Conservation (phyloP, 2,329 filamentous ascomycete species). For the Elsinoe arachidis region DNA sequence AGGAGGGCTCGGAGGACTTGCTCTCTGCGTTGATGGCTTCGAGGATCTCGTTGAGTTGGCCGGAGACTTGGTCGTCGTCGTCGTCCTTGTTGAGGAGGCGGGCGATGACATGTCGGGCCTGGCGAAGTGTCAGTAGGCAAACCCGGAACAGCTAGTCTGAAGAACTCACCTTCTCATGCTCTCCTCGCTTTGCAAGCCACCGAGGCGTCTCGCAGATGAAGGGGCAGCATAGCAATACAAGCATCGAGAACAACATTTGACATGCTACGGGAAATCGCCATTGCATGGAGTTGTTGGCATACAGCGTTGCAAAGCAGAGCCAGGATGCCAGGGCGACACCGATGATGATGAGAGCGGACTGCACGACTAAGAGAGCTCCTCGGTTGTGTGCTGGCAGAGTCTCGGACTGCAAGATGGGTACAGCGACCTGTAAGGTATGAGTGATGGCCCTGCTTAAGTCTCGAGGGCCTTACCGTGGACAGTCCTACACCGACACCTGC, state of each 20-base stretch:
- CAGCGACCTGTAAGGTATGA: conserved; percentile 17
- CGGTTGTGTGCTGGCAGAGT: conserved; percentile 25
- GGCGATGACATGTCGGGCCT: conserved; percentile 24
- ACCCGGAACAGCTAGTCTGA: conserved; percentile 13
- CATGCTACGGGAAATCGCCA: conserved; percentile 26
- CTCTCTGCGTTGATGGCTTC: conserved; percentile 27
- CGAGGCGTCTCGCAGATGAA: conserved; percentile 20
- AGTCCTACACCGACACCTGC: conserved; percentile 23
- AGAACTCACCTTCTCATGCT: neutral
- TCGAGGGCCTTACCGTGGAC: conserved; percentile 15
- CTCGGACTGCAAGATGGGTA: conserved; percentile 25
- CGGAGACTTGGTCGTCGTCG: conserved; percentile 27
- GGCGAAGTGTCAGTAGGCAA: conserved; percentile 16
- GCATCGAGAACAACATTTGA: conserved; percentile 24
- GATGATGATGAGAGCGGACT: conserved; percentile 24
- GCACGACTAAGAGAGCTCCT: conserved; percentile 21
- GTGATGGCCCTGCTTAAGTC: too few relatives aligned
- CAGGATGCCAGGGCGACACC: conserved; percentile 24
- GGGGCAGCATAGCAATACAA: conserved; percentile 22
- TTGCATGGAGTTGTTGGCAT: conserved; percentile 21
- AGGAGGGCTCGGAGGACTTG: conserved; percentile 26
- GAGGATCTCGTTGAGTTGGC: conserved; percentile 30
- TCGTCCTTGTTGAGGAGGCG: conserved; percentile 27
- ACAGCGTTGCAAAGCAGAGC: conserved; percentile 24
- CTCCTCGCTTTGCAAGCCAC: neutral